phyloP scores from a whole-genome alignment of 148 eudicot genomes.

The Amaranthus palmeri region DNA sequence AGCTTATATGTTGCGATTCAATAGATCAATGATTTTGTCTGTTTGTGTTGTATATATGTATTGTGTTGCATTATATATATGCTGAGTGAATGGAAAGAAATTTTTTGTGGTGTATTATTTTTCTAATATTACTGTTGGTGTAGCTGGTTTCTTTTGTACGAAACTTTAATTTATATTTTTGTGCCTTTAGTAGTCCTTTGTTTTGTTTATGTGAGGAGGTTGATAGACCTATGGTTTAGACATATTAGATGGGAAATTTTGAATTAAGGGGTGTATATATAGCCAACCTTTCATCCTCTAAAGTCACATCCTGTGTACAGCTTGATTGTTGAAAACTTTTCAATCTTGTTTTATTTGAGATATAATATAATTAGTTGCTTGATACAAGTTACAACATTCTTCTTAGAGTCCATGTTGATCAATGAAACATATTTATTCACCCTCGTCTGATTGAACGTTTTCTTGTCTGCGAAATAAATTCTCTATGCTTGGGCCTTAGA shows the following conservation, averaged over 20 bases:
- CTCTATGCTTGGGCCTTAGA: neutral
- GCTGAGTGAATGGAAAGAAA: neutral
- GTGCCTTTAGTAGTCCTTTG: neutral
- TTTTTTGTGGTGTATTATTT: neutral
- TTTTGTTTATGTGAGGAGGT: neutral
- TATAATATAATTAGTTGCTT: no score
- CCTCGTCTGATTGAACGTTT: neutral
- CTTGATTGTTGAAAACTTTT: neutral
- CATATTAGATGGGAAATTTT: no score
- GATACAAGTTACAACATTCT: neutral
- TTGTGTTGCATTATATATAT: neutral
- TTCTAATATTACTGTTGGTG: neutral
- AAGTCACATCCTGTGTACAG: no score
- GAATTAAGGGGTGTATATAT: neutral
- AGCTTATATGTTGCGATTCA: neutral
- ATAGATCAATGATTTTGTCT: neutral
- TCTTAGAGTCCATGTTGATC: neutral
- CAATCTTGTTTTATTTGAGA: neutral
- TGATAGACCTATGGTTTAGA: neutral
- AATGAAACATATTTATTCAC: neutral
- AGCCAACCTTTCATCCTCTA: neutral
- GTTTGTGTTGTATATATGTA: neutral
- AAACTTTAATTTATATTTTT: neutral
- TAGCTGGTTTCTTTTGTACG: neutral
- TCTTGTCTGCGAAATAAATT: neutral